Base-by-base conservation (phyloP, 768 basidiomycete genomes). In the Harrya chromipes region DNA sequence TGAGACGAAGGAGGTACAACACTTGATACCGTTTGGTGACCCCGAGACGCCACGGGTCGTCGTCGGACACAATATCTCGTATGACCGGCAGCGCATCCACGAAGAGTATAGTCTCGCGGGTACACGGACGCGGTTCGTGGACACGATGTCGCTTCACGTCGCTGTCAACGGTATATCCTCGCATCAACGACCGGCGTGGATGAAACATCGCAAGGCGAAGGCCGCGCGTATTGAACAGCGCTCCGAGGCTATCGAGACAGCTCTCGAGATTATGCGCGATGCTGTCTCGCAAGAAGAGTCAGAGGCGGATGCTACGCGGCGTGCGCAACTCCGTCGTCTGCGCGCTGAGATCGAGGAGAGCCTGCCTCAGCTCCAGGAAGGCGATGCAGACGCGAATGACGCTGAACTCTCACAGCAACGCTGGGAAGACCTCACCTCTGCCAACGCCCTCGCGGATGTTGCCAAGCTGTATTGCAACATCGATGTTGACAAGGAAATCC, bases 41-140 rank as follows among this genome's bases (percentile, higher is more conserved):
- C 67, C 80, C 10, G 52, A 64, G 11, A 55, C 65, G 0, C 74
- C 85, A 1, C 79, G 84, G 13, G 64, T 97, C 26, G 73, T 97
- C 21, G 84, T 97, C 26, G 95, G 97, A 3, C 97, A 99, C 68
- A 97, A 97, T 61, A 85, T 98, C 37, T 89, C 93, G 1, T 98
- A 93, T 66, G 97, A 99, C 67, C 82, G 94, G 16, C 85, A 82
- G 14, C 79, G 94, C 11, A 73, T 95, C 29, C 64, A 68, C 26
- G 89, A 95, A 54, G 97, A 99, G 66, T 98, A 98, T 64, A 71
- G 71, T 54, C 63, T 95, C 6, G 58, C 70, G 2, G 76, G 78
- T 1, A 87, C 87, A 0, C 69, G 77, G 43, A 93, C 79, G 29
- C 82, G 94, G 6, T 99, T 89, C 64, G 68, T 97, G 42, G 95